Base-by-base conservation (phyloP, 2,329 filamentous ascomycete genomes). In the Rhynchosporium agropyri region DNA sequence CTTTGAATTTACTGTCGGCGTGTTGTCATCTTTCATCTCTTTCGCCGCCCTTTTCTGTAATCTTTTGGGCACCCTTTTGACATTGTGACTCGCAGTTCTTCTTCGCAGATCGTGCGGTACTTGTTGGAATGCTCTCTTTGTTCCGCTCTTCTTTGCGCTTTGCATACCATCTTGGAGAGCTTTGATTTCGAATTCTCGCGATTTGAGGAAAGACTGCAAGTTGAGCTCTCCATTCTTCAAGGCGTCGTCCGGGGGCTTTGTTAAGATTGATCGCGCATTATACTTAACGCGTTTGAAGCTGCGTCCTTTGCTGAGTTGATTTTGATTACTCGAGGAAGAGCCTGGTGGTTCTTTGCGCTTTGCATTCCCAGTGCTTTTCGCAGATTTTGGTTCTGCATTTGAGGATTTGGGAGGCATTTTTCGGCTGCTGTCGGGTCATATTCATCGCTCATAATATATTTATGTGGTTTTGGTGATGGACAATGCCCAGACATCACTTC, bases 71-170 rank as follows among this genome's bases (percentile, higher is more conserved):
- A 99, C 89, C 66, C 89, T 85, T 77, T 94, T 96, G 42, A 90
- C 90, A 82, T 99, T 97, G 77, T 99, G 95, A 75, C 92, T 97
- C 26, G 94, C 95, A 0, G 94, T 97, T 70, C 95, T 84, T 67
- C 95, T 83, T 68, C 95, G 83, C 83, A 99, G 79, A 56, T 89
- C 87, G 69, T 92, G 85, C 1, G 95, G 95, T 4, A 99, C 90
- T 69, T 91, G 86, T 76, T 99, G 95, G 73, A 98, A 98, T 13
- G 94, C 93, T 58, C 94, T 84, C 62, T 85, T 87, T 49, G 84
- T 79, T 60, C 80, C 78, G 45, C 79, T 78, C 4, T 78, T 77
- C 75, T 90, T 93, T 53, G 91, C 89, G 42, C 84, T 86, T 60
- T 84, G 82, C 83, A 98, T 95, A 64, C 90, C 91, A 72, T 88